Evolutionary conservation across 306 rosid species (phyloP).

Genomic region (Rosa rugosa): DNA sequence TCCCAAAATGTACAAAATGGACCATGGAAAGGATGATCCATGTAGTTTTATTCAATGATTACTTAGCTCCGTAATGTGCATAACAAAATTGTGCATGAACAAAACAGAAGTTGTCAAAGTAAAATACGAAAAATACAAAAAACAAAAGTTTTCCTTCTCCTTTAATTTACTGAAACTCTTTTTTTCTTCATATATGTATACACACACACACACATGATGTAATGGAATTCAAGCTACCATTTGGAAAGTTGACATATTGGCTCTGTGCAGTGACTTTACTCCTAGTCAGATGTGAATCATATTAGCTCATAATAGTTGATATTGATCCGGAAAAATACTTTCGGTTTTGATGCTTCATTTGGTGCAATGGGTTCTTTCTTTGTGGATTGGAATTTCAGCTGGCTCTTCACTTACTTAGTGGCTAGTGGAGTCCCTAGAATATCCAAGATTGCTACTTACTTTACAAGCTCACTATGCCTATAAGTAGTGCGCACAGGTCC

Average conservation of each 20-base stretch:
- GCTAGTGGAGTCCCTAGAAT: conserved; percentile 22
- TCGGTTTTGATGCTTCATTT: background rate
- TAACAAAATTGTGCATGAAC: background rate
- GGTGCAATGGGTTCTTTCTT: background rate
- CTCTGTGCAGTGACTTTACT: background rate
- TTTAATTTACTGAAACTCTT: background rate
- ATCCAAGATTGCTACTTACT: background rate
- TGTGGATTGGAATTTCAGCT: conserved; percentile 1
- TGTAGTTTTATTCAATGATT: background rate
- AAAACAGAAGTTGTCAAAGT: background rate
- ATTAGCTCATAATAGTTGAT: background rate
- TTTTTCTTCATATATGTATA: background rate
- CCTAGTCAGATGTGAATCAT: conserved; percentile 12
- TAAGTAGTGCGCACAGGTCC: conserved; percentile 3
- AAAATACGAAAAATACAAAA: background rate
- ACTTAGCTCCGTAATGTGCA: background rate
- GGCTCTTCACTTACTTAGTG: background rate
- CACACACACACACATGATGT: background rate
- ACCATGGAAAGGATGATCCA: background rate
- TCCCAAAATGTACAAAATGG: background rate
- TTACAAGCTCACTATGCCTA: conserved; percentile 11
- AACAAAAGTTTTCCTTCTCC: background rate
- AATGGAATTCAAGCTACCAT: background rate
- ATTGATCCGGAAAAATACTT: background rate
- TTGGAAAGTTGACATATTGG: background rate